A percentile compares a stretch with the other conserved stretches of the same genome.
phyloP scores from a whole-genome alignment of 805 yeast genomes.

The Candida orba region DNA sequence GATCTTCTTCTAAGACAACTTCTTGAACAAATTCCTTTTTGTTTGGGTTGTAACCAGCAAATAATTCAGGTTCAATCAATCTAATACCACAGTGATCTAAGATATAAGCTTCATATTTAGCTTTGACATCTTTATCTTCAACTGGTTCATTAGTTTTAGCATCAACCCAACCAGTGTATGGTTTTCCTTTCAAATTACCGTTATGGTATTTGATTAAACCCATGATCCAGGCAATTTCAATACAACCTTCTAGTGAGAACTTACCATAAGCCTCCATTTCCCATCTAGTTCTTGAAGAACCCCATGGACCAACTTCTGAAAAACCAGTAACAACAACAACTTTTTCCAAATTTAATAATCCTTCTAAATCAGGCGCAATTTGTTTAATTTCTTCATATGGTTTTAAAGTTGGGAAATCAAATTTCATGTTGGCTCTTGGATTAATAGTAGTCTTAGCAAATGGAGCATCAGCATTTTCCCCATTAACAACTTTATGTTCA shows the following conservation, averaged over 20 bases:
- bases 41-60: slow-evolving; percentile 90
- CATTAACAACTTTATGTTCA: slow-evolving; percentile 76
- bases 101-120: slow-evolving; percentile 83
- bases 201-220: slow-evolving; percentile 93
- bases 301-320: slow-evolving; percentile 99
- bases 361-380: slow-evolving; percentile 70
- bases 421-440: slow-evolving; percentile 93
- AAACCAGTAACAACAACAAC: slow-evolving; percentile 96
- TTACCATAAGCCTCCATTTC: slow-evolving; percentile 96
- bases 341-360: slow-evolving; percentile 84
- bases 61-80: slow-evolving; percentile 91
- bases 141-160: slow-evolving; percentile 88
- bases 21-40: slow-evolving; percentile 93
- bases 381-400: slow-evolving; percentile 65
- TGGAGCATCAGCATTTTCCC: slow-evolving; percentile 82
- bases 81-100: slow-evolving; percentile 95
- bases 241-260: slow-evolving; percentile 94
- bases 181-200: slow-evolving; percentile 82
- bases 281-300: slow-evolving; percentile 98
- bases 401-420: slow-evolving; percentile 87
- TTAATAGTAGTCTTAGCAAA: slow-evolving; percentile 69
- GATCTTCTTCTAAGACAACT: slow-evolving; percentile 91
- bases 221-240: slow-evolving; percentile 99
- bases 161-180: slow-evolving; percentile 97
- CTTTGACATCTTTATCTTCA: slow-evolving; percentile 89